Conservation (phyloP, 768 basidiomycete genomes). For the Tremella yokohamensis region DNA sequence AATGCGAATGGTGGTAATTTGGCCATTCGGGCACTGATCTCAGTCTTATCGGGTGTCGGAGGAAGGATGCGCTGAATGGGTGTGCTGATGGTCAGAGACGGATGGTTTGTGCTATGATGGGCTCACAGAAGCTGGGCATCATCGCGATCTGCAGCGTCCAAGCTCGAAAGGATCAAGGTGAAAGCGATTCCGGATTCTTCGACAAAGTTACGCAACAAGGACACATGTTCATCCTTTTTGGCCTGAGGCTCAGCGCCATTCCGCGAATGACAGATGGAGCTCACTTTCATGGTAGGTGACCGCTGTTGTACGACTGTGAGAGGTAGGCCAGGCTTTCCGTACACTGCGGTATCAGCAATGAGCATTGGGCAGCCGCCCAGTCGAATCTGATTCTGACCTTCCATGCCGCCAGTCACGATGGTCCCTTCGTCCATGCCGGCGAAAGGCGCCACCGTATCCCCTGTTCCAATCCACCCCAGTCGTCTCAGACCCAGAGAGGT, state of each 20-base stretch:
- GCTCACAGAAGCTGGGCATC: slow-evolving; percentile 72
- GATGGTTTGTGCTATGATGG: slow-evolving; percentile 27
- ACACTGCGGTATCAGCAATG: slow-evolving; percentile 56
- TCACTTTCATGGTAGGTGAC: slow-evolving; percentile 72
- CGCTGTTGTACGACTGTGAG: slow-evolving; percentile 72
- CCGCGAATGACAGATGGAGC: slow-evolving; percentile 12
- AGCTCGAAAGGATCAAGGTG: slow-evolving; percentile 66
- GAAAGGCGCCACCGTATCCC: slow-evolving; percentile 63
- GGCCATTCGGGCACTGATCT: slow-evolving; percentile 58
- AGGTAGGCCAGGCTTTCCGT: slow-evolving; percentile 57
- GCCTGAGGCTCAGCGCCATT: background rate
- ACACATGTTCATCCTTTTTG: slow-evolving; percentile 64
- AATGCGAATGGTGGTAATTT: slow-evolving; percentile 41
- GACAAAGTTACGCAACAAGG: slow-evolving; percentile 61
- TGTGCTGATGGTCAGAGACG: slow-evolving; percentile 17
- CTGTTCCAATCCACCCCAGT: slow-evolving; percentile 64
- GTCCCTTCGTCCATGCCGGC: slow-evolving; percentile 64
- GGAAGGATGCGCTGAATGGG: slow-evolving; percentile 53
- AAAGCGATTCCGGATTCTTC: slow-evolving; percentile 56
- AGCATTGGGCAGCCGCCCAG: background rate
- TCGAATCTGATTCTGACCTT: slow-evolving; percentile 59
- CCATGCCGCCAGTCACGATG: slow-evolving; percentile 70
- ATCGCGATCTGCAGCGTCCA: slow-evolving; percentile 69
- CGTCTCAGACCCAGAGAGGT: slow-evolving; percentile 61
- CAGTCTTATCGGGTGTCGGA: slow-evolving; percentile 58